Evolutionary conservation across 768 basidiomycete species (phyloP).

Genomic region (Phanerochaete sordida): DNA sequence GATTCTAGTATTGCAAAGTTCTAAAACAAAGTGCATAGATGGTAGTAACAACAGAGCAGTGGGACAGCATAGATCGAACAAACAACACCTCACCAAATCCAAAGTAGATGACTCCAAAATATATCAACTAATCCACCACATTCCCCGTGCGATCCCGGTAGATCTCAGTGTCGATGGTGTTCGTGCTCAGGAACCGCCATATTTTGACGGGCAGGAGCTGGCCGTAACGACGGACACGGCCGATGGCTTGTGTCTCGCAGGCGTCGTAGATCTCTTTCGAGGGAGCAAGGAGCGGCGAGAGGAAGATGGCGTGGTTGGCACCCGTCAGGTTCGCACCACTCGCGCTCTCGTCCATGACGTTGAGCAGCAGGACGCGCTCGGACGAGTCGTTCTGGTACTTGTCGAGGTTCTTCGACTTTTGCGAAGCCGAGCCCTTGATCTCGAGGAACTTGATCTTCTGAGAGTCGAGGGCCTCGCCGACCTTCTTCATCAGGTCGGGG

Average conservation of each 20-base stretch:
- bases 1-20: neutral
- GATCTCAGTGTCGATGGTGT: conserved; percentile 88
- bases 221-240: conserved; percentile 80
- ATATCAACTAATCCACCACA: neutral
- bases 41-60: conserved; percentile 1
- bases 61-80: neutral
- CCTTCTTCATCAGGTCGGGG: conserved; percentile 88
- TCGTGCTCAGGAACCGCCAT: conserved; percentile 78
- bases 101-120: neutral
- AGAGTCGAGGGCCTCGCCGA: conserved; percentile 73
- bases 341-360: conserved; percentile 95
- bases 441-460: conserved; percentile 75
- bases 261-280: conserved; percentile 84
- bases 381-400: conserved; percentile 79
- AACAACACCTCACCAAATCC: neutral
- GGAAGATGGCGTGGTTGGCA: conserved; percentile 93
- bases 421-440: conserved; percentile 73
- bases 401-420: conserved; percentile 79
- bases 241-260: conserved; percentile 79
- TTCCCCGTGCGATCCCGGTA: conserved; percentile 46
- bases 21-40: neutral
- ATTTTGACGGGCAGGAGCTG: conserved; percentile 79
- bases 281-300: conserved; percentile 83
- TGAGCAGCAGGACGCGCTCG: conserved; percentile 80
- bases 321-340: conserved; percentile 89